phyloP scores from a whole-genome alignment of 129 eudicot species.

The Lonicera japonica region DNA sequence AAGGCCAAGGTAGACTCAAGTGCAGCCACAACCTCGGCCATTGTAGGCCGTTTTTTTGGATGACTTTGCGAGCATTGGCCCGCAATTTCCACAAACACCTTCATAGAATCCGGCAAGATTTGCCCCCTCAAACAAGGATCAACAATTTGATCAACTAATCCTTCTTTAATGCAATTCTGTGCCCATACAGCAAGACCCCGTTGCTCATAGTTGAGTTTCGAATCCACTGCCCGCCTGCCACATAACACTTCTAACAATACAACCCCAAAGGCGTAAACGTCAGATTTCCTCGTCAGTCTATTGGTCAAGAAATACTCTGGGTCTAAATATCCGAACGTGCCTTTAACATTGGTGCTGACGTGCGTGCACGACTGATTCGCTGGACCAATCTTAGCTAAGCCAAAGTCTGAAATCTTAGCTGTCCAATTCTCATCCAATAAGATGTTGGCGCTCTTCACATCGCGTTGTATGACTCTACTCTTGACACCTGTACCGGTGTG shows the following conservation, averaged over 20 bases:
- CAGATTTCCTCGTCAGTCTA: constrained; percentile 25
- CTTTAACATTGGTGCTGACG: constrained; percentile 16
- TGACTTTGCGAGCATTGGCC: constrained; percentile 25
- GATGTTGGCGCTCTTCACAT: constrained; percentile 28
- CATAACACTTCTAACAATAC: constrained; percentile 38
- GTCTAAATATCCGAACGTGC: constrained; percentile 31
- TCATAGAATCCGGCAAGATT: constrained; percentile 21
- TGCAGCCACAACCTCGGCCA: constrained; percentile 29
- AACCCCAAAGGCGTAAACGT: constrained; percentile 38
- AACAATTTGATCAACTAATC: constrained; percentile 21
- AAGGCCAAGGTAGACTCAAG: constrained; percentile 21
- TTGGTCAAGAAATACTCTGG: constrained; percentile 27
- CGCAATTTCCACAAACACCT: constrained; percentile 14
- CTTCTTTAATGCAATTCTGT: constrained; percentile 22
- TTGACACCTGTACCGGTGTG: constrained; percentile 18
- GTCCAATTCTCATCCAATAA: constrained; percentile 27
- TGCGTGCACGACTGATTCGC: constrained; percentile 7
- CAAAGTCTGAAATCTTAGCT: constrained; percentile 31
- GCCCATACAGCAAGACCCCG: constrained; percentile 28
- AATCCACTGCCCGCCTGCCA: constrained; percentile 40
- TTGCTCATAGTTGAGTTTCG: constrained; percentile 20
- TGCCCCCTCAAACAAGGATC: constrained; percentile 18
- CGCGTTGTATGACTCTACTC: constrained; percentile 30
- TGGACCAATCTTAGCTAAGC: constrained; percentile 23
- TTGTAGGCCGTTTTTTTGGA: constrained; percentile 31